These are phyloP conservation scores for Nemania bipapillata DNA, from an alignment of 2,329 filamentous ascomycete genomes.

Conservation along the genomic window DNA sequence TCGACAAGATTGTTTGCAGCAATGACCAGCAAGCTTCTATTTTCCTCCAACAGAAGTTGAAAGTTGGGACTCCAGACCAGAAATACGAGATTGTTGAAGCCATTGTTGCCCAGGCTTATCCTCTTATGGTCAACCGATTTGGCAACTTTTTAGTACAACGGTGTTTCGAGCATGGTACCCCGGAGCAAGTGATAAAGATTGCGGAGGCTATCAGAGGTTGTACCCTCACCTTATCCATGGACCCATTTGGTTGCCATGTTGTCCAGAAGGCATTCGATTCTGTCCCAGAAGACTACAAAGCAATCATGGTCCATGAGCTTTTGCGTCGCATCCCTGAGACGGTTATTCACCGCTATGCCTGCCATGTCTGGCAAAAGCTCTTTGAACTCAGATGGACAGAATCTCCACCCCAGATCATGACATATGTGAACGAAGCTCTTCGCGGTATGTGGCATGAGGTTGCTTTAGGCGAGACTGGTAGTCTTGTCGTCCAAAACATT, in stretches of 20 bases:
- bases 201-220: slow-evolving; percentile 94
- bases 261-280: slow-evolving; percentile 99
- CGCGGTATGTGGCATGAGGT: slow-evolving; percentile 99
- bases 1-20: slow-evolving; percentile 99
- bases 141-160: slow-evolving; percentile 98
- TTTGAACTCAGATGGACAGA: slow-evolving; percentile 97
- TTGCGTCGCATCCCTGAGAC: slow-evolving; percentile 96
- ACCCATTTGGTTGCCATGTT: slow-evolving; percentile 97
- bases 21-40: slow-evolving; percentile 99
- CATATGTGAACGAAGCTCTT: slow-evolving; percentile 94
- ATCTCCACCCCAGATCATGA: slow-evolving; percentile 97
- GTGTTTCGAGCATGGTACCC: slow-evolving; percentile 97
- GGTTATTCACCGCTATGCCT: slow-evolving; percentile 97
- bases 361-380: slow-evolving; percentile 99
- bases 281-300: slow-evolving; percentile 96
- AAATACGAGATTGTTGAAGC: slow-evolving; percentile 97
- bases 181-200: slow-evolving; percentile 93
- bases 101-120: slow-evolving; percentile 93
- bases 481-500: slow-evolving; percentile 98
- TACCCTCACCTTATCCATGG: slow-evolving; percentile 94
- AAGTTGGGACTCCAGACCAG: slow-evolving; percentile 92
- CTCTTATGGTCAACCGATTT: slow-evolving; percentile 97
- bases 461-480: slow-evolving; percentile 94
- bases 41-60: slow-evolving; percentile 98
- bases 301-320: slow-evolving; percentile 97